Evolutionary conservation across 345 rosid genomes (phyloP).

Genomic region (Cardamine chenopodiifolia): DNA sequence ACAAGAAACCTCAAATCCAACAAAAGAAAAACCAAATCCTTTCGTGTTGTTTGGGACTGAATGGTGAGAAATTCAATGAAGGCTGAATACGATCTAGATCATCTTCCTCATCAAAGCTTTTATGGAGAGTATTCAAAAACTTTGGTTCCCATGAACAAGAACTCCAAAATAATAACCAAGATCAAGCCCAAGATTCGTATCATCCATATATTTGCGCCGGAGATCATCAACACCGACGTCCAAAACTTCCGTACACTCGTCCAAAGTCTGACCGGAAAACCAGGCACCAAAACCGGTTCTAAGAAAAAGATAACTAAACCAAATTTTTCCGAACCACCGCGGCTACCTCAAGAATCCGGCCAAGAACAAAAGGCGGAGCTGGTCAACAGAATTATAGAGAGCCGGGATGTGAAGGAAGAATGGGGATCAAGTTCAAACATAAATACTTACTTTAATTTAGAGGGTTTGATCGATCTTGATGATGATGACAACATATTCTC

Average conservation of each 20-base stretch:
- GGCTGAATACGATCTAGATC: constrained; percentile 30
- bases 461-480: constrained; percentile 38
- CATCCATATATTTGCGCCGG: constrained; percentile 87
- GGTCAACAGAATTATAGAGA: constrained; percentile 24
- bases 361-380: constrained; percentile 13
- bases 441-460: constrained; percentile 39
- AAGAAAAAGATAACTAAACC: constrained; percentile 16
- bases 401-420: constrained; percentile 39
- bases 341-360: constrained; percentile 9
- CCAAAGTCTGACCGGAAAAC: constrained; percentile 88
- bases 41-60: not conserved
- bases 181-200: constrained; percentile 77
- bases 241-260: constrained; percentile 81
- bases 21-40: not conserved
- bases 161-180: constrained; percentile 61
- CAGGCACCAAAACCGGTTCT: constrained; percentile 38
- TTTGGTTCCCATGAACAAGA: constrained; percentile 48
- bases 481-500: constrained; percentile 37
- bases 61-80: constrained; percentile 40
- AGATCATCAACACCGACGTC: constrained; percentile 91
- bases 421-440: constrained; percentile 44
- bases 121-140: constrained; percentile 34
- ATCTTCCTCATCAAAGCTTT: constrained; percentile 27
- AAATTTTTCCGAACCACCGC: not conserved
- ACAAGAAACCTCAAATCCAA: constrained; percentile 22